Base-by-base conservation (phyloP, 495 filamentous ascomycete species). In the Emericellopsis terricola region DNA sequence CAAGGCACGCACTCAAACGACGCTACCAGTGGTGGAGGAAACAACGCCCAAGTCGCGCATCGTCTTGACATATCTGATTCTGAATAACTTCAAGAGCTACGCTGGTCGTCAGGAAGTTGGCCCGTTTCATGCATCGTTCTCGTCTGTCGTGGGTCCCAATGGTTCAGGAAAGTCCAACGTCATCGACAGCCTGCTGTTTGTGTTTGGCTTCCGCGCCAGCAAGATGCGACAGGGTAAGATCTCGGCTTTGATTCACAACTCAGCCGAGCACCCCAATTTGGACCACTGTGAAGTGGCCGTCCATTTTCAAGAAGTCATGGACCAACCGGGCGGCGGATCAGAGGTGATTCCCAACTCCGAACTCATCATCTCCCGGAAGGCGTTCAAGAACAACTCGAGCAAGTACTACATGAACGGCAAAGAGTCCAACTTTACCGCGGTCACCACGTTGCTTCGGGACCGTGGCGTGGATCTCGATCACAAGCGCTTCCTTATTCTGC, bases 171-270 rank as follows among this genome's bases (percentile, higher is more conserved):
- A 97, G 53, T 96, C 89, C 4, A 97, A 97, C 48, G 89, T 97
- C 31, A 97, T 97, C 51, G 89, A 97, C 55, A 93, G 89, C 6
- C 59, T 97, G 24, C 74, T 97, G 2, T 97, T 97, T 48, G 89
- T 97, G 15, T 97, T 97, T 44, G 89, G 89, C 28, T 97, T 97
- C 59, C 76, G 89, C 32, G 89, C 89, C 16, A 96, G 87, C 63
- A 97, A 97, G 59, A 97, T 97, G 89, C 68, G 89, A 47, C 89
- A 97, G 53, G 91, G 89, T 47, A 97, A 97, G 59, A 86, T 97
- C 26, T 96, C 89, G 2, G 89, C 89, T 14, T 56, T 97, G 40
- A 96, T 97, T 38, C 89, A 97, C 50, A 96, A 94, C 52, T 94
- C 87, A 21, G 84, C 85, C 2, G 68, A 76, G 24, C 73, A 75